Percentiles rank a stretch among this genome's conserved stretches.
These are phyloP conservation scores for Takakia lepidozioides DNA, from an alignment of 225 moss, liverwort and hornwort species.

Conservation along the genomic window DNA sequence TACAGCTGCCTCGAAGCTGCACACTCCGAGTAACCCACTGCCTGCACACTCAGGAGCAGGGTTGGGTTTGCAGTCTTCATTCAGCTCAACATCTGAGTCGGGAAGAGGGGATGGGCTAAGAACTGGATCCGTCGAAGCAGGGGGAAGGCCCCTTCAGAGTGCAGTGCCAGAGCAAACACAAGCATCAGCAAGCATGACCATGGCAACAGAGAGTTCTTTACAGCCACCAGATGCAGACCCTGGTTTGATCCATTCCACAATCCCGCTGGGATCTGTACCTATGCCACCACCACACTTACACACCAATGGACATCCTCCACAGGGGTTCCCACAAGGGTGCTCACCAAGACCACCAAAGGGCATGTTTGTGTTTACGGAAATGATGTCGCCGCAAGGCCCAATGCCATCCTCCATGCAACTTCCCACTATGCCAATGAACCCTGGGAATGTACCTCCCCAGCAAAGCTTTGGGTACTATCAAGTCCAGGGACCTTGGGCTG, in stretches of 20 bases:
- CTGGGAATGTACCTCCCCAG: slow-evolving; percentile 24
- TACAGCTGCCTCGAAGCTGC: slow-evolving; percentile 16
- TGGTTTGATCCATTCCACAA: slow-evolving; percentile 5
- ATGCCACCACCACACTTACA: slow-evolving; percentile 33
- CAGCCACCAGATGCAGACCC: slow-evolving; percentile 13
- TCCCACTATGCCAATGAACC: slow-evolving; percentile 14
- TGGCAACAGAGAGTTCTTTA: too few species aligned
- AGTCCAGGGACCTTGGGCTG: slow-evolving; percentile 32
- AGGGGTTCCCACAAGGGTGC: slow-evolving; percentile 12
- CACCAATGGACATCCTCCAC: slow-evolving; percentile 14
- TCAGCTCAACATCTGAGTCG: slow-evolving; percentile 9
- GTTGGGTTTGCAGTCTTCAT: slow-evolving; percentile 1
- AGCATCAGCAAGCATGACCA: slow-evolving; percentile 11
- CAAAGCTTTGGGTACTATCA: slow-evolving; percentile 36
- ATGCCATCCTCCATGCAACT: slow-evolving; percentile 12
- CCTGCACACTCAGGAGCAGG: slow-evolving; percentile 11
- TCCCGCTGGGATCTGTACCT: slow-evolving; percentile 3
- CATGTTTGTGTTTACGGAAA: slow-evolving; percentile 29
- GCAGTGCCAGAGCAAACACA: slow-evolving; percentile 6
- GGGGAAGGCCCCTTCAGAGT: slow-evolving; percentile 14
- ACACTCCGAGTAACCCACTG: slow-evolving; percentile 13
- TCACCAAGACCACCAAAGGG: slow-evolving; percentile 30
- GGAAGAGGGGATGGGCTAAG: slow-evolving; percentile 8
- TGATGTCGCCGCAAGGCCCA: slow-evolving; percentile 17
- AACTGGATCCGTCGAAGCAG: slow-evolving; percentile 11